phyloP scores from a whole-genome alignment of 2,329 filamentous ascomycete genomes.

The Cercospora zeae-maydis region DNA sequence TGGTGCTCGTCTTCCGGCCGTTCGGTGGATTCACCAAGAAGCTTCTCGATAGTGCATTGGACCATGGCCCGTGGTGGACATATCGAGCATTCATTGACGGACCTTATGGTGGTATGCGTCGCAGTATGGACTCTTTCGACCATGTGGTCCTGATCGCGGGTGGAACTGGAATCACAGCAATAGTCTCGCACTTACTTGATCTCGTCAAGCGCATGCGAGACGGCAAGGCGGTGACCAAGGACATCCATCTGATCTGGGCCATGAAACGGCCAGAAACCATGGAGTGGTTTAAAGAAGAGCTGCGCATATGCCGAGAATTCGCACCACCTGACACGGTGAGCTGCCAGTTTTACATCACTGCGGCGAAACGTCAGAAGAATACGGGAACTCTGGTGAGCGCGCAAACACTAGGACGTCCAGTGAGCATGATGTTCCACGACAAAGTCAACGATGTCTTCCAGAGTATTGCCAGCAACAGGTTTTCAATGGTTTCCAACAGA shows the following conservation, averaged over 20 bases:
- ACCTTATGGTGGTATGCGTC: conserved; percentile 90
- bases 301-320: conserved; percentile 84
- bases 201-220: conserved; percentile 97
- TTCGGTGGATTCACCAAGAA: conserved; percentile 86
- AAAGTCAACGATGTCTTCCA: conserved; percentile 85
- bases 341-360: conserved; percentile 92
- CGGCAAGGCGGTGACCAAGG: conserved; percentile 86
- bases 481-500: conserved; percentile 48
- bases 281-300: conserved; percentile 96
- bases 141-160: conserved; percentile 90
- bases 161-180: conserved; percentile 88
- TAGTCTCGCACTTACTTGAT: conserved; percentile 85
- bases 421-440: conserved; percentile 76
- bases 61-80: conserved; percentile 84
- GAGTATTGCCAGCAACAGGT: conserved; percentile 72
- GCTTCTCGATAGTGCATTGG: conserved; percentile 76
- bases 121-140: conserved; percentile 86
- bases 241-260: conserved; percentile 90
- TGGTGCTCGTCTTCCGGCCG: conserved; percentile 85
- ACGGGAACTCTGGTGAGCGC: conserved; percentile 52
- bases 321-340: conserved; percentile 84
- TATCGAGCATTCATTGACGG: conserved; percentile 91
- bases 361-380: conserved; percentile 57
- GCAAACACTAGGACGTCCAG: conserved; percentile 52
- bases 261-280: conserved; percentile 87